Evolutionary conservation across 2,329 filamentous ascomycete genomes (phyloP).

Genomic region (Keithomyces neogunnii): DNA sequence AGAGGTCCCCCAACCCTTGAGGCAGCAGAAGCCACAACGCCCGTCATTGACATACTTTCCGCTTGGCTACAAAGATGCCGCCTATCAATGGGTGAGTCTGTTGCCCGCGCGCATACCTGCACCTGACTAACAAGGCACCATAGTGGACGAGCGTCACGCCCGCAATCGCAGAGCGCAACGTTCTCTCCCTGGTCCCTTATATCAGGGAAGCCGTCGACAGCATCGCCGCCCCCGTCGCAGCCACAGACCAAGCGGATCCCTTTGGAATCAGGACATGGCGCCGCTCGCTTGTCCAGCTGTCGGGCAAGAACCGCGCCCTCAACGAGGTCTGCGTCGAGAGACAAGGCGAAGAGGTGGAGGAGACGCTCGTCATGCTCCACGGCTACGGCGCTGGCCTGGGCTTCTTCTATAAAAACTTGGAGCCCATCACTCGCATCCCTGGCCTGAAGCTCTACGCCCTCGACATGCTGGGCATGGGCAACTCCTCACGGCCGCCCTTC

Average conservation of each 20-base stretch:
- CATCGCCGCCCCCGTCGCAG: constrained; percentile 35
- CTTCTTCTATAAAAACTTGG: constrained; percentile 98
- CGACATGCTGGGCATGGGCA: constrained; percentile 93
- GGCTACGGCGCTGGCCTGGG: constrained; percentile 93
- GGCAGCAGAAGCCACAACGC: constrained; percentile 18
- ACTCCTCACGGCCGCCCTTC: constrained; percentile 77
- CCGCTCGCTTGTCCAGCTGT: constrained; percentile 73
- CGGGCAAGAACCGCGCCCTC: constrained; percentile 76
- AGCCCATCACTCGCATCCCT: constrained; percentile 66
- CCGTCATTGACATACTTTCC: constrained; percentile 56
- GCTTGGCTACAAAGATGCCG: constrained; percentile 83
- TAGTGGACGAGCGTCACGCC: constrained; percentile 84
- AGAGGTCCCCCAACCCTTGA: constrained; percentile 16
- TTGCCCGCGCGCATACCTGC: not conserved
- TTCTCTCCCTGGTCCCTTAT: constrained; percentile 79
- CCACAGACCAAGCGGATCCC: constrained; percentile 56
- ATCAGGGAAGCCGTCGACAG: constrained; percentile 67
- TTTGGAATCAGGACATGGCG: constrained; percentile 81
- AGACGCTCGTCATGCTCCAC: constrained; percentile 91
- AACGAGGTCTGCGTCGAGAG: constrained; percentile 93
- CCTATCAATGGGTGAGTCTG: constrained; percentile 72
- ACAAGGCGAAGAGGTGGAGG: constrained; percentile 66
- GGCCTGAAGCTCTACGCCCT: constrained; percentile 89
- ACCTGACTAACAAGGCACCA: not conserved
- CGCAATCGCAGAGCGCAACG: constrained; percentile 75